Base-by-base conservation (phyloP, 1,139 yeast species). In the Saccharomycopsis hybrid region DNA sequence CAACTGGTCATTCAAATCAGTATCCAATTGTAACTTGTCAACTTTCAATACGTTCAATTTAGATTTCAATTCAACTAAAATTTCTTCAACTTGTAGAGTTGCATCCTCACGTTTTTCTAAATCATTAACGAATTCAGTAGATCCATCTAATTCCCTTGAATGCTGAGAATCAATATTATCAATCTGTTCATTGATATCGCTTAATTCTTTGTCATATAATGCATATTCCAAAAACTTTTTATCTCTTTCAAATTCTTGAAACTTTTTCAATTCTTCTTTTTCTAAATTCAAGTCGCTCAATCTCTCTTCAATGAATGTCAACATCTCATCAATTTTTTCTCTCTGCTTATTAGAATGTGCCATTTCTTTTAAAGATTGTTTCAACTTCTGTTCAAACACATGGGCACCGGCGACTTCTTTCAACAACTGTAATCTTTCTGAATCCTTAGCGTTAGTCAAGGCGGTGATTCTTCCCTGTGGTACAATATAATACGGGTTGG, bases 401-500 rank as follows among this genome's bases (percentile, higher is more conserved):
- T 82, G 84, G 0, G 97, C 96, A 13, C 99, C 99, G 47, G 97
- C 94, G 33, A 90, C 96, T 62, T 89, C 96, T 59, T 92, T 89
- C 56, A 92, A 70, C 41, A 90, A 69, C 33, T 79, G 74, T 52
- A 92, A 71, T 54, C 97, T 74, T 61, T 90, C 97, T 2, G 77
- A 63, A 63, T 89, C 96, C 58, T 85, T 85, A 1, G 97, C 92
- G 62, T 89, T 89, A 0, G 98, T 92, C 54, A 92, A 72, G 1
- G 85, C 75, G 0, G 90, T 82, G 59, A 89, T 87, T 59, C 87
- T 75, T 13, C 99, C 99, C 65, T 92, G 99, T 0, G 98, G 98
- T 2, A 92, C 98, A 59, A 92, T 90, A 65, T 92, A 92, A 65
- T 90, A 92, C 0, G 97, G 97, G 57, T 89, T 90, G 2, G 90